phyloP scores from a whole-genome alignment of 306 rosid genomes.

The Luffa acutangula region DNA sequence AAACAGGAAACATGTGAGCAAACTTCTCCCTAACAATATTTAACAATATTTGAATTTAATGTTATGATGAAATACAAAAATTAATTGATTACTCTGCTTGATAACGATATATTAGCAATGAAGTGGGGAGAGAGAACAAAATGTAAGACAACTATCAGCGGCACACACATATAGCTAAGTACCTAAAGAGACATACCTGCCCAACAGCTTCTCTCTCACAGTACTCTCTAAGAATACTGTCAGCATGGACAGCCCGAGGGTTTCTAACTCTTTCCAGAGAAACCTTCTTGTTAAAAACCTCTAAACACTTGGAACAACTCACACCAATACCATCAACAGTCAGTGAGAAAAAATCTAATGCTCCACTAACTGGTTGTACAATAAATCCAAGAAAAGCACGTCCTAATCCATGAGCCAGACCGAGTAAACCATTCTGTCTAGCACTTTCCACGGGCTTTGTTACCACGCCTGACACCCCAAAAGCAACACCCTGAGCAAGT shows the following conservation, averaged over 20 bases:
- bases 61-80: not conserved
- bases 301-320: constrained; percentile 90
- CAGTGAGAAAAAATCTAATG: constrained; percentile 88
- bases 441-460: constrained; percentile 94
- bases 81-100: not conserved
- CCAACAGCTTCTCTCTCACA: constrained; percentile 86
- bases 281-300: constrained; percentile 61
- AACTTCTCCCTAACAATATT: not conserved
- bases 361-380: constrained; percentile 96
- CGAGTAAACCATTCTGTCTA: constrained; percentile 80
- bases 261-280: constrained; percentile 62
- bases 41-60: not conserved
- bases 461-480: constrained; percentile 89
- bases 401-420: constrained; percentile 91
- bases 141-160: not conserved
- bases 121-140: not conserved
- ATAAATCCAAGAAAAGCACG: constrained; percentile 82
- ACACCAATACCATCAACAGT: constrained; percentile 98
- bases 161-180: not conserved
- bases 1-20: not conserved
- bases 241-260: constrained; percentile 67
- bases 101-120: not conserved
- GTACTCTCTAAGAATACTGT: constrained; percentile 71
- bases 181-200: constrained; percentile 47
- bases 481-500: constrained; percentile 91